phyloP scores from a whole-genome alignment of 768 basidiomycete genomes.

The Lyophyllum shimeji region DNA sequence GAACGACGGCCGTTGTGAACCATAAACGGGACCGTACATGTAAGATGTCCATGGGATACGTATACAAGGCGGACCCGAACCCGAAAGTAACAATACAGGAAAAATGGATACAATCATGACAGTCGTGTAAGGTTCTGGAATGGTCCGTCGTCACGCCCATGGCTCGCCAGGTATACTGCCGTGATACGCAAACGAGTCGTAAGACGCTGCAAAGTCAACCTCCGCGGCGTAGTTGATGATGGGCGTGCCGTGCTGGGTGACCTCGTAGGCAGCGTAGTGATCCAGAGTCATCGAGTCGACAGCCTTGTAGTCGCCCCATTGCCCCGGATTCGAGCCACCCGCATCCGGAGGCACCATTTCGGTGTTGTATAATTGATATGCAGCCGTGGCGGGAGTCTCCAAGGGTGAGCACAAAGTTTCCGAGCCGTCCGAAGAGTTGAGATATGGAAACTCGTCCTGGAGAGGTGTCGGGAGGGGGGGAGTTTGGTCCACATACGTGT shows the following conservation, averaged over 20 bases:
- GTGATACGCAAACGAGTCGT: slow-evolving; percentile 14
- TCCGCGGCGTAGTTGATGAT: slow-evolving; percentile 16
- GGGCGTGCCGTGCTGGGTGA: slow-evolving; percentile 6
- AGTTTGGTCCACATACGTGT: slow-evolving; percentile 13
- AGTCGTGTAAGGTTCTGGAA: neutral
- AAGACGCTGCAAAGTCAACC: slow-evolving; percentile 14
- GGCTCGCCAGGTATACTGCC: slow-evolving; percentile 14
- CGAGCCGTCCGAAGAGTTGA: slow-evolving; percentile 23
- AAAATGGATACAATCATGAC: neutral
- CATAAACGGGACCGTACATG: slow-evolving; percentile 13
- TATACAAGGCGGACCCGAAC: slow-evolving; percentile 5
- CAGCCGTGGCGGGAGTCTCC: slow-evolving; percentile 16
- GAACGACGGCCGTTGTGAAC: neutral
- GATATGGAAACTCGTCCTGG: slow-evolving; percentile 28
- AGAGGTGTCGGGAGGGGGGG: slow-evolving; percentile 16
- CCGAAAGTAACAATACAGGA: neutral
- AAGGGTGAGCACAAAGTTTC: slow-evolving; percentile 33
- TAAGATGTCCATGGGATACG: slow-evolving; percentile 14
- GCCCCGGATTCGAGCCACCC: slow-evolving; percentile 22
- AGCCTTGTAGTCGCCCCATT: slow-evolving; percentile 22
- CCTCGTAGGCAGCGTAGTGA: slow-evolving; percentile 12
- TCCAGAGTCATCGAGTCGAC: slow-evolving; percentile 16
- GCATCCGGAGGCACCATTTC: slow-evolving; percentile 17
- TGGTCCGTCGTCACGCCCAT: slow-evolving; percentile 9
- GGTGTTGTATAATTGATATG: slow-evolving; percentile 15